Evolutionary conservation across 805 yeast genomes (phyloP), one percentile per base, ranked within the genome.

Genomic region (Saturnispora mendoncae): DNA sequence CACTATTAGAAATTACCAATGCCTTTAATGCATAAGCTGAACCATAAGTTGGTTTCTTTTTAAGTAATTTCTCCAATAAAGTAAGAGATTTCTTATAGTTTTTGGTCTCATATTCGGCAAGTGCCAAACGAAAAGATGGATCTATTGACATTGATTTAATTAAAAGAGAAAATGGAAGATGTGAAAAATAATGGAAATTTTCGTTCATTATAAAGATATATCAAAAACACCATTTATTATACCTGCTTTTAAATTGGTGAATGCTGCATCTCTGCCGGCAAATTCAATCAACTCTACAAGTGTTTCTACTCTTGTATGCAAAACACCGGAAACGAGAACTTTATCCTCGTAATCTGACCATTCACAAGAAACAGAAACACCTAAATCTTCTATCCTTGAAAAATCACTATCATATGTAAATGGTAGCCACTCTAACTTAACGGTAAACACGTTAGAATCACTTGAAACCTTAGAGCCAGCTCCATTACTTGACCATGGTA

Each of bases 1-100:
- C 46, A 34, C 42, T 40, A 29, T 42, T 44, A 1, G 44, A 18
- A n/a, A 29, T 30, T 43, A 76, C 65, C 40, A 94, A 68, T 2
- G 94, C 97, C 61, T 90, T 90, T 53, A 92, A 68, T 3, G 95
- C 85, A 42, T 84, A 64, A 3, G 94, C 76, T 54, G 85, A 94
- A 21, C 87, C 80, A 59, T 84, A 87, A 38, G 66, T 68, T 13
- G 85, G 70, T 54, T 78, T 77, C 54, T 84, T 85, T 66, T 85
- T 84, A 53, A 90, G 61, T 51, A 84, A 72, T 27, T 72, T 65
- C 39, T 92, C 97, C 33, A 85, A 72, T 23, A 78, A 56, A 57
- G 84, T 84, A 52, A 88, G 62, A 1, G 95, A 76, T 54, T 90
- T 87, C 57, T 84, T 84, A 67, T 88, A 88, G 60, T 86, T 87